Evolutionary conservation across 805 yeast species (phyloP), one percentile per base, ranked within the genome.

Genomic region (Candida cerambycidarum): DNA sequence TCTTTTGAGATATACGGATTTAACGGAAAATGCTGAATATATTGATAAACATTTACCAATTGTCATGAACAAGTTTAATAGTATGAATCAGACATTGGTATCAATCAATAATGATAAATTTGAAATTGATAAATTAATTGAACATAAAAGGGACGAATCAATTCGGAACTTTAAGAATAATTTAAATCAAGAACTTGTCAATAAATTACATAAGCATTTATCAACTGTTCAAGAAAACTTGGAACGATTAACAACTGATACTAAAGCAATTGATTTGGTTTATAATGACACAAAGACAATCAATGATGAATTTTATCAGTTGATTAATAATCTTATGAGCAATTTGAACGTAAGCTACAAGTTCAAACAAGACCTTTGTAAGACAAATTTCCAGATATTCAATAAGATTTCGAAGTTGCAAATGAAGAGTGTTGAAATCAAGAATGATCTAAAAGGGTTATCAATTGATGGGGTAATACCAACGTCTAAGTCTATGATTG

Each of bases 121-220:
- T 2, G 44, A 38, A 0, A 61, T 80, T 5, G 74, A 73, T 15
- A 54, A 55, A 25, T 64, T 63, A 10, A 70, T 78, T 25, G 79
- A 76, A 43, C 12, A 43, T 1, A 62, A 71, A 31, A 62, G 76
- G 27, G 55, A 64, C 10, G 72, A 71, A 21, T 69, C 76, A 1
- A 55, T 57, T 9, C 32, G 38, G 11, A 44, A 40, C 50, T 64
- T 59, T 54, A 62, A 51, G 46, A 55, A 50, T 19, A 40, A 54
- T 15, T 15, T 25, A 3, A 32, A 33, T 14, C 14, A 15, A 1
- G 40, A 33, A 19, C 18, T 32, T 3, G 3, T 39, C 3, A 30
- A 19, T 5, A 27, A 33, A 23, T 24, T 40, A 15, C 12, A 40
- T 12, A 14, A n/a, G n/a, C n/a, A 29, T 11, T 11, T 41, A 10